A percentile compares a stretch with the other conserved stretches of the same genome.
These are phyloP conservation scores for Xylaria flabelliformis DNA, from an alignment of 495 filamentous ascomycete genomes.

Conservation along the genomic window DNA sequence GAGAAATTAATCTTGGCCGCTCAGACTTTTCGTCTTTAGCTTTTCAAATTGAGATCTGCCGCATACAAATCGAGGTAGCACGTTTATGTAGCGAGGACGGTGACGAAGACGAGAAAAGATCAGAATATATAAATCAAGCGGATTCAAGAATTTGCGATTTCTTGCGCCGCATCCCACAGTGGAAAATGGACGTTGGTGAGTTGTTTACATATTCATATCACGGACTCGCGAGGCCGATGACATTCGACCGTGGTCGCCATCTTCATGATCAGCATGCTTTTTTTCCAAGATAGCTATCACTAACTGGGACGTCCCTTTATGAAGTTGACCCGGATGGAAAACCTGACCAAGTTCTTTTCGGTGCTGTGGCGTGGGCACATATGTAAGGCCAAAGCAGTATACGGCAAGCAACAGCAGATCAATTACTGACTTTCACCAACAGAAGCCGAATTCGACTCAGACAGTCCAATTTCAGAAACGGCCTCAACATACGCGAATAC, in stretches of 20 bases:
- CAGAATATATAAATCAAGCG: slow-evolving; percentile 54
- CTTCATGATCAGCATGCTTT: neutral
- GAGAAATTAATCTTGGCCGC: slow-evolving; percentile 57
- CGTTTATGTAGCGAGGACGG: slow-evolving; percentile 41
- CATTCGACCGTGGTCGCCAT: neutral
- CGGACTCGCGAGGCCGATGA: neutral
- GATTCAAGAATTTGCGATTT: slow-evolving; percentile 74
- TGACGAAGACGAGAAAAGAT: slow-evolving; percentile 33
- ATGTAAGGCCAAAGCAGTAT: slow-evolving; percentile 30
- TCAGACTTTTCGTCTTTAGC: slow-evolving; percentile 65
- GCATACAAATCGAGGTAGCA: slow-evolving; percentile 68
- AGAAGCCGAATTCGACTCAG: slow-evolving; percentile 34
- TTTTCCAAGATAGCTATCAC: neutral
- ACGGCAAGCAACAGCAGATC: slow-evolving; percentile 56
- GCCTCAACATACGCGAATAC: slow-evolving; percentile 57
- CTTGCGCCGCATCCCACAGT: slow-evolving; percentile 69
- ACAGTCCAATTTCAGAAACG: slow-evolving; percentile 52
- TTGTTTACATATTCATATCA: neutral
- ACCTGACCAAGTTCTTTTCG: slow-evolving; percentile 76
- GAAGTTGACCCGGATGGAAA: slow-evolving; percentile 61
- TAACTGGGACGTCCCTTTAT: neutral
- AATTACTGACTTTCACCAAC: slow-evolving; percentile 32
- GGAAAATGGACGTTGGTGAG: slow-evolving; percentile 62
- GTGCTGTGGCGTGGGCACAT: slow-evolving; percentile 56
- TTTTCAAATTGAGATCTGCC: slow-evolving; percentile 60